These are phyloP conservation scores for Nakaseomyces sp. DNA, from an alignment of 1,139 yeast genomes.

Conservation along the genomic window DNA sequence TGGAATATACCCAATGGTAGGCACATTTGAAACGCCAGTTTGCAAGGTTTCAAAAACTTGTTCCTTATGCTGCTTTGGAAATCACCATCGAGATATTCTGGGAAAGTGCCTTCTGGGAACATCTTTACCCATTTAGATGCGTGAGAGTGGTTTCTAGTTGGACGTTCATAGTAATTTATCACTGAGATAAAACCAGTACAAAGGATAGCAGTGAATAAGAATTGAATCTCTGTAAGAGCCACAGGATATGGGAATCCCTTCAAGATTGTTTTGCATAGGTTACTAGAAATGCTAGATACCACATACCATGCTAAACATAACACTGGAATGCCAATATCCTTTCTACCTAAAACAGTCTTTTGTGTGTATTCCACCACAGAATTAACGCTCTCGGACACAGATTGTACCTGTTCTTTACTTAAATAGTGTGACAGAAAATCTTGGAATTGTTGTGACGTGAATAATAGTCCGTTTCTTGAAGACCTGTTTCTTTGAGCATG, in stretches of 20 bases:
- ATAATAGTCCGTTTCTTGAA: not conserved
- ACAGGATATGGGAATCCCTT: slow-evolving; percentile 67
- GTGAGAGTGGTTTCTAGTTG: slow-evolving; percentile 9
- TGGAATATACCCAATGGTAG: slow-evolving; percentile 93
- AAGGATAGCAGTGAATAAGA: slow-evolving; percentile 52
- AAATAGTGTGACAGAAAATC: not conserved
- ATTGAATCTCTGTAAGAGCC: slow-evolving; percentile 79
- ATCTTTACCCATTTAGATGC: slow-evolving; percentile 15
- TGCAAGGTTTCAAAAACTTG: slow-evolving; percentile 24
- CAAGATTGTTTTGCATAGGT: slow-evolving; percentile 69
- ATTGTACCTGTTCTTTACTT: slow-evolving; percentile 1
- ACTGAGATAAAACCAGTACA: slow-evolving; percentile 34
- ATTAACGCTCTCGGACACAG: not conserved
- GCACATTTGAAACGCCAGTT: slow-evolving; percentile 49
- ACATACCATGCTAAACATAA: slow-evolving; percentile 72
- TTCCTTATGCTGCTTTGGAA: slow-evolving; percentile 25
- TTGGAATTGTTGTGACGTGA: not conserved
- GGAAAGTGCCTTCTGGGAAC: slow-evolving; percentile 56
- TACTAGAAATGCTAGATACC: slow-evolving; percentile 72
- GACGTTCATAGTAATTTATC: slow-evolving; percentile 22
- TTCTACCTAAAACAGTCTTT: not conserved
- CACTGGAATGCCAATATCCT: slow-evolving; percentile 6
- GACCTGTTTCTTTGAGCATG: not conserved
- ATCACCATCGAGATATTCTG: slow-evolving; percentile 32
- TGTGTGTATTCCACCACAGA: not conserved